Conservation (phyloP, 2,329 filamentous ascomycete genomes). For the Aspergillus persii region DNA sequence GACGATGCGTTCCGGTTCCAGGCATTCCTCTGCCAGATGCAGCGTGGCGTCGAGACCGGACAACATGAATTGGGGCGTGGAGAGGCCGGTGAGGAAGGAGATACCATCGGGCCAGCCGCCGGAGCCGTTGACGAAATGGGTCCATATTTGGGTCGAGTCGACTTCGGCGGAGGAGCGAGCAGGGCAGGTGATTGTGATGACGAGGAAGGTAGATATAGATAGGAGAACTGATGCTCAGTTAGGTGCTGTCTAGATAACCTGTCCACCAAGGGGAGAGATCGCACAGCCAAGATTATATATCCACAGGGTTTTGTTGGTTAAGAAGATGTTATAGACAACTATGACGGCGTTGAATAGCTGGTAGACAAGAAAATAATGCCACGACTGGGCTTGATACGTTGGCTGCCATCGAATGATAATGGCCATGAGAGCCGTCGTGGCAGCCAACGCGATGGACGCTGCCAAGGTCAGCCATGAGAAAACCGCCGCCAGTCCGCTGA, state of each 20-base stretch:
- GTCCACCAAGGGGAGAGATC: background rate
- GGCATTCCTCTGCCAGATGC: conserved; percentile 24
- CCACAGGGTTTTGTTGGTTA: conserved; percentile 24
- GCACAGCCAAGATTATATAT: conserved; percentile 22
- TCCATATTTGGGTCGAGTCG: conserved; percentile 18
- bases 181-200: conserved; percentile 22
- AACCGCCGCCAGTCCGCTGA: conserved; percentile 20
- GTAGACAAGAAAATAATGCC: conserved; percentile 24
- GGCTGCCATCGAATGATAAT: conserved; percentile 22
- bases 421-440: conserved; percentile 20
- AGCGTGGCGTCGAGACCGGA: conserved; percentile 24
- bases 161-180: conserved; percentile 13
- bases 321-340: conserved; percentile 19
- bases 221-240: conserved; percentile 13
- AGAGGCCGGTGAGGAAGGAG: conserved; percentile 23
- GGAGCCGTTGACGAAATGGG: conserved; percentile 19
- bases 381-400: conserved; percentile 16
- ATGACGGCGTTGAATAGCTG: conserved; percentile 17
- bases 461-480: conserved; percentile 23
- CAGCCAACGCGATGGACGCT: conserved; percentile 19
- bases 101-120: conserved; percentile 24
- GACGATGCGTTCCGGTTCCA: conserved; percentile 22
- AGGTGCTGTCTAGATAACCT: background rate
- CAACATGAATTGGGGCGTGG: conserved; percentile 26
- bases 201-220: conserved; percentile 19